A percentile compares a stretch with the other conserved stretches of the same genome.
Conservation (phyloP, 2,329 filamentous ascomycete genomes). For the Monosporascus sp. region DNA sequence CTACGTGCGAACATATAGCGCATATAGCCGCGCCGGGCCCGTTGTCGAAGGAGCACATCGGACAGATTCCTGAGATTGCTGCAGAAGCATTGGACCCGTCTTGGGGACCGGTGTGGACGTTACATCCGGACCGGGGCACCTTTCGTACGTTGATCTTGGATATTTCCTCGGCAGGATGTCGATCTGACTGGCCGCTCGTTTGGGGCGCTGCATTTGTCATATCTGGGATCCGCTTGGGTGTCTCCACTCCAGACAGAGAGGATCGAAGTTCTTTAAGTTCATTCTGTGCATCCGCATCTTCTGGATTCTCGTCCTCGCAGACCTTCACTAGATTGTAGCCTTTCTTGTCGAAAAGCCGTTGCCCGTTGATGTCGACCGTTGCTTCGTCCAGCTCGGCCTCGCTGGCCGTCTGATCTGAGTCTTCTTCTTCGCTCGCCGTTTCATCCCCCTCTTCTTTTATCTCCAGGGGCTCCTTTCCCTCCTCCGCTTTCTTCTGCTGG, state of each 20-base stretch:
- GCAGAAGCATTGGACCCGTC: background rate
- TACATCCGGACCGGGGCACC: background rate
- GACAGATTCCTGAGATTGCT: constrained; percentile 34
- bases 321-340: constrained; percentile 67
- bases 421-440: constrained; percentile 28
- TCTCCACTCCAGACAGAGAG: constrained; percentile 22
- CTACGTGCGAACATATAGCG: constrained; percentile 63
- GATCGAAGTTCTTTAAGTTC: constrained; percentile 61
- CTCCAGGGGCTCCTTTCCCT: constrained; percentile 34
- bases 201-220: constrained; percentile 1
- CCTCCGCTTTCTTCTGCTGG: constrained; percentile 47
- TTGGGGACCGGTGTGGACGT: constrained; percentile 6
- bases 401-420: constrained; percentile 38
- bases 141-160: constrained; percentile 4
- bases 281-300: constrained; percentile 51
- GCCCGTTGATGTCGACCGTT: constrained; percentile 60
- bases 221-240: constrained; percentile 10
- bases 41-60: constrained; percentile 66
- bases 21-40: constrained; percentile 52
- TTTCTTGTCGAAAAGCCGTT: constrained; percentile 57
- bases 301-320: constrained; percentile 62
- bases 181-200: constrained; percentile 10
- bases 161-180: background rate
- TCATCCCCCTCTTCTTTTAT: constrained; percentile 19
- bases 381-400: constrained; percentile 35